These are phyloP conservation scores for Metarhizium rileyi DNA, from an alignment of 2,329 filamentous ascomycete genomes.

Conservation along the genomic window DNA sequence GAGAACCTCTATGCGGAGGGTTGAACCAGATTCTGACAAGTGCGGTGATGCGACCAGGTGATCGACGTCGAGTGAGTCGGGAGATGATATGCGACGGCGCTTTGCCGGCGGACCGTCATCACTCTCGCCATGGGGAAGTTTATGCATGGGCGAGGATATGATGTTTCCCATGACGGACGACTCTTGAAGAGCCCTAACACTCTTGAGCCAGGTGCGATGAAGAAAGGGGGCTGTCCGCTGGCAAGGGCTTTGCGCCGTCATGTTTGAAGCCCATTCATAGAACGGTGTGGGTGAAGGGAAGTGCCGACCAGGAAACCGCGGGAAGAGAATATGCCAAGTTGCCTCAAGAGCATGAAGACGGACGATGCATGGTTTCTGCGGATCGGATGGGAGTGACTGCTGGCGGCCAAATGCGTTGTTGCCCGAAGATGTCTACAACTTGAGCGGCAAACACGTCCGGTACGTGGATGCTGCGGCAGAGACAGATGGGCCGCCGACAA, in stretches of 20 bases:
- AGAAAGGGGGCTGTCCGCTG: slow-evolving; percentile 43
- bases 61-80: slow-evolving; percentile 23
- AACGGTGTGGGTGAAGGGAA: slow-evolving; percentile 10
- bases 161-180: slow-evolving; percentile 34
- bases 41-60: slow-evolving; percentile 22
- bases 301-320: background rate
- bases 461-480: background rate
- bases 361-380: slow-evolving; percentile 8
- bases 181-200: slow-evolving; percentile 32
- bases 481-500: background rate
- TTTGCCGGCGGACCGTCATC: slow-evolving; percentile 33
- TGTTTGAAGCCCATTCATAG: slow-evolving; percentile 30
- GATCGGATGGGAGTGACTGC: background rate
- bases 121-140: slow-evolving; percentile 25
- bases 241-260: slow-evolving; percentile 37
- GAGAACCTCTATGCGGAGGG: slow-evolving; percentile 42
- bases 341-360: slow-evolving; percentile 6
- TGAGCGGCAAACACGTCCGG: slow-evolving; percentile 1
- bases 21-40: slow-evolving; percentile 25
- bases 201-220: slow-evolving; percentile 43
- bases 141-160: slow-evolving; percentile 26
- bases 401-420: background rate
- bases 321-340: background rate
- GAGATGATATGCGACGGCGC: slow-evolving; percentile 38
- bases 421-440: slow-evolving; percentile 1